Conservation (phyloP, 202 grass and related monocot genomes). For the Hordeum pubiflorum region DNA sequence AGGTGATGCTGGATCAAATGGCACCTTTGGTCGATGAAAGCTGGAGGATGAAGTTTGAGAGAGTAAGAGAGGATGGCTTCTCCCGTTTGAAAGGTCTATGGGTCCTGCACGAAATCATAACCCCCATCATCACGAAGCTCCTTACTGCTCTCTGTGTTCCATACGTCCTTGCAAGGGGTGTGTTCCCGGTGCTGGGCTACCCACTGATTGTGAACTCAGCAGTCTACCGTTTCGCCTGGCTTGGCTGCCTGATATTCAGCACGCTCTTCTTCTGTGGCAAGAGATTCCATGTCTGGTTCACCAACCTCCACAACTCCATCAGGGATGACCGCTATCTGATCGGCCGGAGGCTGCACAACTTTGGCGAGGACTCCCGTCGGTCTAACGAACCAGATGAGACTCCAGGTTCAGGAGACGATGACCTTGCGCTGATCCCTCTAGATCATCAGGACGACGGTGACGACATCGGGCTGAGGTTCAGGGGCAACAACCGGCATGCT, state of each 20-base stretch:
- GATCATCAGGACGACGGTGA: constrained; percentile 41
- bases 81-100: constrained; percentile 78
- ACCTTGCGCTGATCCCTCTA: constrained; percentile 32
- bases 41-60: constrained; percentile 93
- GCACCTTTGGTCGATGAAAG: constrained; percentile 81
- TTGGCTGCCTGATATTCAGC: constrained; percentile 76
- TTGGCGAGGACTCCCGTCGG: constrained; percentile 46
- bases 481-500: constrained; percentile 33
- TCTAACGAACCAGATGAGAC: neutral
- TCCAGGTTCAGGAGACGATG: neutral
- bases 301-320: constrained; percentile 94
- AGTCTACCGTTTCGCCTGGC: constrained; percentile 91
- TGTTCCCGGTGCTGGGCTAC: constrained; percentile 85
- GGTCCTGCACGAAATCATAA: constrained; percentile 86
- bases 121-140: constrained; percentile 78
- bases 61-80: constrained; percentile 93
- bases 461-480: constrained; percentile 55
- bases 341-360: constrained; percentile 87
- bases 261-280: constrained; percentile 61
- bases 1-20: constrained; percentile 99
- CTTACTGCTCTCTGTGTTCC: constrained; percentile 81
- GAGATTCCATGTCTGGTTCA: constrained; percentile 93
- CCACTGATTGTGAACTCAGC: constrained; percentile 87
- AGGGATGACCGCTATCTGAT: constrained; percentile 93
- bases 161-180: constrained; percentile 86